Evolutionary conservation across 345 rosid genomes (phyloP).

Genomic region (Eucalyptus marginata): DNA sequence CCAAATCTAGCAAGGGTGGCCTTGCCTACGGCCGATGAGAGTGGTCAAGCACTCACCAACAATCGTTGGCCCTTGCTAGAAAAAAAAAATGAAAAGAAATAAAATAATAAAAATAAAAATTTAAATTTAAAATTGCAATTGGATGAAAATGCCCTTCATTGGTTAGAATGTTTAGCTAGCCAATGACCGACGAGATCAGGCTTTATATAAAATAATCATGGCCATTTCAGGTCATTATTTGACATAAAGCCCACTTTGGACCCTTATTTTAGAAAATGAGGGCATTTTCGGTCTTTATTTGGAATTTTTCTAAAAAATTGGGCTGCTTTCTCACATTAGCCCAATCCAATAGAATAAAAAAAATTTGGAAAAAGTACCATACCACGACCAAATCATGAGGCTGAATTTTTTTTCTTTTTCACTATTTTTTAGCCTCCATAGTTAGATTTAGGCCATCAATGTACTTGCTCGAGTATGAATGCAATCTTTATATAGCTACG

Average conservation of each 20-base stretch:
- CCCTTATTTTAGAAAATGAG: too few relatives aligned
- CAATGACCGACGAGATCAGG: fast-evolving
- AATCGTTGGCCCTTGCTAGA: fast-evolving
- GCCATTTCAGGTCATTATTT: fast-evolving
- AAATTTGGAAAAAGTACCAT: neutral
- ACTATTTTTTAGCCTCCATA: neutral
- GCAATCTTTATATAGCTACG: neutral
- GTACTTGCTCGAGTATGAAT: neutral
- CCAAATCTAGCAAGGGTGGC: fast-evolving
- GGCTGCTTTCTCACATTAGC: neutral
- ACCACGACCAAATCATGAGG: neutral
- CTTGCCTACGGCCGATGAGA: fast-evolving
- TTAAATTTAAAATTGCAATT: too few relatives aligned
- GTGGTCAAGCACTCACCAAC: too few relatives aligned
- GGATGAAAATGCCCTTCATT: too few relatives aligned
- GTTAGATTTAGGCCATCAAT: neutral
- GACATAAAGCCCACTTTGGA: fast-evolving
- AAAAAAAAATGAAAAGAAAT: fast-evolving
- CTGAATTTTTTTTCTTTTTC: neutral
- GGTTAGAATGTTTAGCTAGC: fast-evolving
- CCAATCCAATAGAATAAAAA: neutral
- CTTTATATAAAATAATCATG: fast-evolving
- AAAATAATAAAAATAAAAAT: too few relatives aligned
- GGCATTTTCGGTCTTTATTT: fast-evolving
- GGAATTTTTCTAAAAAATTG: fast-evolving